Percentiles rank a stretch among this genome's conserved stretches.
phyloP scores from a whole-genome alignment of 192 early-diverging fungal species.

The Entomortierella chlamydospora region DNA sequence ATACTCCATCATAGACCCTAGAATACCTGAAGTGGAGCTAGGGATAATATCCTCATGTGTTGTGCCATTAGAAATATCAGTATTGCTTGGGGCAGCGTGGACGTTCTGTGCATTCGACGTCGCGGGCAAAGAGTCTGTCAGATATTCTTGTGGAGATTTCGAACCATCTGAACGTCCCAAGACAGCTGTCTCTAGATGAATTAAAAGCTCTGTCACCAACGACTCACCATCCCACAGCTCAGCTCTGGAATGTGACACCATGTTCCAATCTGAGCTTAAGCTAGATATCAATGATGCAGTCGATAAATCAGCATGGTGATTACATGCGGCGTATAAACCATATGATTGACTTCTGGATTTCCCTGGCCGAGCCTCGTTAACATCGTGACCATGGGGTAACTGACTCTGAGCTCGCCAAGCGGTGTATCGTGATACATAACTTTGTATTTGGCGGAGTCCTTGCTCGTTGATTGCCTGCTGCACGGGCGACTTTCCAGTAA shows the following conservation, averaged over 20 bases:
- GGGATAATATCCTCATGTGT: not conserved
- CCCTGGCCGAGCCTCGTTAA: not conserved
- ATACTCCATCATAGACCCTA: slow-evolving; percentile 39
- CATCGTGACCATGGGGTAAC: not conserved
- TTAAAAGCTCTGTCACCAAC: slow-evolving; percentile 22
- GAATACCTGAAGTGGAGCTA: slow-evolving; percentile 13
- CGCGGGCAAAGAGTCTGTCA: not conserved
- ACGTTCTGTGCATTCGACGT: not conserved
- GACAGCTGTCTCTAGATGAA: slow-evolving; percentile 32
- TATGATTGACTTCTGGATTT: slow-evolving; percentile 6
- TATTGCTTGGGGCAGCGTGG: not conserved
- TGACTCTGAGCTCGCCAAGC: slow-evolving; percentile 25
- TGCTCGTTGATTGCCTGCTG: slow-evolving; percentile 40
- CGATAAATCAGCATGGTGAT: slow-evolving; percentile 12
- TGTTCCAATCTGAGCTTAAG: slow-evolving; percentile 33
- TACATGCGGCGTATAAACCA: slow-evolving; percentile 8
- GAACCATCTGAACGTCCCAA: slow-evolving; percentile 27
- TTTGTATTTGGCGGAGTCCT: slow-evolving; percentile 44
- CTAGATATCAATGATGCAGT: slow-evolving; percentile 26
- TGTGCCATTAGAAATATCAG: not conserved
- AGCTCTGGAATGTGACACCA: slow-evolving; percentile 17
- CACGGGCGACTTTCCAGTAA: slow-evolving; percentile 32
- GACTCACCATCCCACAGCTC: slow-evolving; percentile 38
- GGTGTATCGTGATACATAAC: slow-evolving; percentile 26
- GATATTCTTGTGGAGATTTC: not conserved